These are phyloP conservation scores for Ogataea thermomethanolica DNA, from an alignment of 805 yeast genomes.

Conservation along the genomic window DNA sequence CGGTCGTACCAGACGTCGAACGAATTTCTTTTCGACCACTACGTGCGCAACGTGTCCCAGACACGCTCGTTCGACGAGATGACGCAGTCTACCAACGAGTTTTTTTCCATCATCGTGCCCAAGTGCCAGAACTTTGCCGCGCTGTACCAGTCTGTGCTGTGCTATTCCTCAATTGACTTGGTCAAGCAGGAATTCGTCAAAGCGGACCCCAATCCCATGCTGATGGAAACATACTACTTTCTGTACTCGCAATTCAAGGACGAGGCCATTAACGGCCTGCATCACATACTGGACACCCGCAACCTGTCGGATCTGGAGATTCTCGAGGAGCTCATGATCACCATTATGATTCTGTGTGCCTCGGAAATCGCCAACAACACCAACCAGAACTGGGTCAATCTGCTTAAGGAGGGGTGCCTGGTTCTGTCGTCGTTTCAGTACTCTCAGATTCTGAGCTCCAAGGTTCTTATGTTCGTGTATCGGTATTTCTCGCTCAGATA, in stretches of 20 bases:
- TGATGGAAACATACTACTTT: slow-evolving; percentile 8
- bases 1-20: slow-evolving; percentile 6
- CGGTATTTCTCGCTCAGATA: slow-evolving; percentile 32
- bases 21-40: slow-evolving; percentile 23
- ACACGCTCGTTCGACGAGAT: slow-evolving; percentile 25
- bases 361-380: slow-evolving; percentile 31
- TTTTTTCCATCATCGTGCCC: slow-evolving; percentile 27
- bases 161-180: slow-evolving; percentile 27
- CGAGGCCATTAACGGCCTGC: slow-evolving; percentile 29
- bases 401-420: slow-evolving; percentile 30
- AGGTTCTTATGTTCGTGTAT: slow-evolving; percentile 30
- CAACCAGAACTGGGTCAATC: slow-evolving; percentile 29
- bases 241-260: slow-evolving; percentile 26
- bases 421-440: slow-evolving; percentile 25
- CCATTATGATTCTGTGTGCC: slow-evolving; percentile 31
- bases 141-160: slow-evolving; percentile 25
- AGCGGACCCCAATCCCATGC: slow-evolving; percentile 1
- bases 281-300: slow-evolving; percentile 26
- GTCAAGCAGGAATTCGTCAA: slow-evolving; percentile 17
- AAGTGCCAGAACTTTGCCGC: slow-evolving; percentile 25
- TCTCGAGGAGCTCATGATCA: slow-evolving; percentile 28
- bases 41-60: slow-evolving; percentile 21
- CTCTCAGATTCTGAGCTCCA: slow-evolving; percentile 21
- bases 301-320: slow-evolving; percentile 20
- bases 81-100: slow-evolving; percentile 25